Base-by-base conservation (phyloP, 768 basidiomycete species). In the Udeniomyces megalosporus region DNA sequence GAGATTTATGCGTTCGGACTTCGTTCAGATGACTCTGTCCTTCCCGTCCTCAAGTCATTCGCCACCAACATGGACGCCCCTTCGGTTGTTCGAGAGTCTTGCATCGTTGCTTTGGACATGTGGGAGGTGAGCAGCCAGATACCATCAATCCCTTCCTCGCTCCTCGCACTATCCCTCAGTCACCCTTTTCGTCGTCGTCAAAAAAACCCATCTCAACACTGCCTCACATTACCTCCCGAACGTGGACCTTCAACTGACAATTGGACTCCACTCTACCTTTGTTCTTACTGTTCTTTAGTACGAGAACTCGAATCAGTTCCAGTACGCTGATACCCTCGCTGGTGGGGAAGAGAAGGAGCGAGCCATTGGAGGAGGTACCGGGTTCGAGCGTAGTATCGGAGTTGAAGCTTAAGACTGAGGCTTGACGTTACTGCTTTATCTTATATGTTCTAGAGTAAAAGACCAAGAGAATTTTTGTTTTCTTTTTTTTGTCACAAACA, bases 41-140 rank as follows among this genome's bases (percentile, higher is more conserved):
- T 96, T 35, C 84, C 86, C 1, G 80, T 90, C 66, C 76, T 99
- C 42, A 81, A 82, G 67, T 86, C 91, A 71, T 95, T 89, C 84
- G 82, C 85, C 78, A 74, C 73, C 26, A 79, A 83, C 66, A 78
- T 80, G 64, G 87, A 90, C 68, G 82, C 87, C 8, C 91, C 92
- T 0, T 76, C 80, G 15, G 92, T 97, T 24, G 95, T 99, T 2
- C 81, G 84, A 59, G 92, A 99, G 75, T 95, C 91, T 67, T 97
- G 95, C 73, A 83, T 90, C 70, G 84, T 99, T 54, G 95, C 95
- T 2, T 80, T 99, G 58, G 95, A 95, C 73, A 90, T 96, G 88
- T 95, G 87, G 83, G 88, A 73, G 71, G 72, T 73, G 60, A 64
- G 72, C 68, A n/a, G n/a, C n/a, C n/a, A n/a, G n/a, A n/a, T 5